phyloP scores from a whole-genome alignment of 805 yeast genomes.

The Vanderwaltozyma tropicalis region DNA sequence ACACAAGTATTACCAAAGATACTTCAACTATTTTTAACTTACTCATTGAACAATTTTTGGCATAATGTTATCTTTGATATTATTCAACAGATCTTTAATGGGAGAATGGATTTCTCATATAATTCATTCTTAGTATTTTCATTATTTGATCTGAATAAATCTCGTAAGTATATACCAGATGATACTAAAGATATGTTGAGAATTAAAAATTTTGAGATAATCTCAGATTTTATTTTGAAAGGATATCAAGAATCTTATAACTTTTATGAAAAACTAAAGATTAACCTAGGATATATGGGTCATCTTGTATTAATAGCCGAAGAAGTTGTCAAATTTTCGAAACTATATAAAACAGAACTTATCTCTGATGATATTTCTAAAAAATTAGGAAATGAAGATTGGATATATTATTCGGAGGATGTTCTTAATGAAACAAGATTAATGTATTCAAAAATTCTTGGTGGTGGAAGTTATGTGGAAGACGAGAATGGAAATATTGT shows the following conservation, averaged over 20 bases:
- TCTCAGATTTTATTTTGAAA: conserved; percentile 45
- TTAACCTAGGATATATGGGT: conserved; percentile 89
- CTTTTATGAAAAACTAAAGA: conserved; percentile 47
- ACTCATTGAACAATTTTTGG: conserved; percentile 93
- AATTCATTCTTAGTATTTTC: conserved; percentile 55
- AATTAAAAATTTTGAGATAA: conserved; percentile 51
- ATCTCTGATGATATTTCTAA: conserved; percentile 22
- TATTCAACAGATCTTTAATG: conserved; percentile 86
- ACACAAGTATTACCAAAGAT: conserved; percentile 56
- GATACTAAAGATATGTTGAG: background rate
- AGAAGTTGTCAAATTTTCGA: conserved; percentile 78
- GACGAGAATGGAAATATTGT: conserved; percentile 18
- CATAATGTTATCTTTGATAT: conserved; percentile 95
- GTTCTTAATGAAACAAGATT: conserved; percentile 23
- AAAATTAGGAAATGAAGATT: conserved; percentile 16
- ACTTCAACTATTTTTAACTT: conserved; percentile 61
- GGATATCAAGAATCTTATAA: conserved; percentile 52
- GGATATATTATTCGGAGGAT: conserved; percentile 23
- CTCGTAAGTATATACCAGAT: conserved; percentile 5
- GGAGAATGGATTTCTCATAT: conserved; percentile 71
- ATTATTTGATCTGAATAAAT: conserved; percentile 13
- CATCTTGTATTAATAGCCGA: conserved; percentile 87
- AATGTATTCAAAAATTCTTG: conserved; percentile 26
- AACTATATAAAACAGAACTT: conserved; percentile 28
- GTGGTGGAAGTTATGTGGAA: conserved; percentile 24